Base-by-base conservation (phyloP, 768 basidiomycete genomes). In the Podaxis sp. region DNA sequence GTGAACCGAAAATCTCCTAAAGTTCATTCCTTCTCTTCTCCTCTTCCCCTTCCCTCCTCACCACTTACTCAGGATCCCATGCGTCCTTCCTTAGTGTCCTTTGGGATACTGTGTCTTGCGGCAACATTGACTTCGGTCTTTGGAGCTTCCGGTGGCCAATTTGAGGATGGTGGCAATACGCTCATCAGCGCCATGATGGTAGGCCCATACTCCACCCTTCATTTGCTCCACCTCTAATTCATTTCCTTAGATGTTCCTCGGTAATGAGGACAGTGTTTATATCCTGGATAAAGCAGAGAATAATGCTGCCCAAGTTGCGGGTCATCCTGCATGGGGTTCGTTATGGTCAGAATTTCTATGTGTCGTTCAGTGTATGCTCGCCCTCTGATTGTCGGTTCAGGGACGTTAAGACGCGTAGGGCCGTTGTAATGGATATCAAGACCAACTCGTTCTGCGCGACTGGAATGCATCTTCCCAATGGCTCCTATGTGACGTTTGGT, bases 401-500 rank as follows among this genome's bases (percentile, higher is more conserved):
- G 84, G 15, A 65, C 87, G 20, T 74, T 74, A 86, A 89, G 66
- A 66, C 70, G 6, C 86, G 84, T 64, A 81, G 87, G n/a, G 66
- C 91, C 0, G 20, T 5, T 13, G 12, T 24, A 3, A 88, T 95
- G 87, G 87, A 94, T 69, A 79, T 88, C 50, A 66, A 82, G 59
- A 90, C 90, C 10, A 95, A 96, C 69, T 75, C 87, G 0, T 95
- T 95, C 74, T 94, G 91, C 68, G 91, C 92, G 82, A 81, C 54
- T 81, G 80, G 22, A 80, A 74, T 62, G 86, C 87, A 44, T 0
- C 76, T 92, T 50, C 90, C 85, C 0, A 89, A 93, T 70, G 91
- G 91, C 3, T 88, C 88, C 1, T 93, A 89, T 90, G 71, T 91
- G 37, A 90, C 88, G 62, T 82, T 90, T 44, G 91, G 92, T 30